Base-by-base conservation (phyloP, 257 asterid species). In the Schizonepeta tenuifolia region DNA sequence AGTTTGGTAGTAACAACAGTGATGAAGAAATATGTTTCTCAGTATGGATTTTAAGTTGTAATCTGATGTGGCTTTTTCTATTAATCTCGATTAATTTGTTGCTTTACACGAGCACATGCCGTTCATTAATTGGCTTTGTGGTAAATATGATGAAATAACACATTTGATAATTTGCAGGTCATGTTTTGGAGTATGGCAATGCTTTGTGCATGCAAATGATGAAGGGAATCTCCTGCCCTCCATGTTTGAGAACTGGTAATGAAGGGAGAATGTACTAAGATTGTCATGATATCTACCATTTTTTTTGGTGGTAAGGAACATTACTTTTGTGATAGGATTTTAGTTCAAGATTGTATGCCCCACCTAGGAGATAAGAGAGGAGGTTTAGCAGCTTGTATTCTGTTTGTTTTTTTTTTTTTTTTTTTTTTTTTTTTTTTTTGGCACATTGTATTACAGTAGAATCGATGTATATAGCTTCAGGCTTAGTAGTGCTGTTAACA, bases 241-340 rank as follows among this genome's bases (percentile, higher is more conserved):
- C 9, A 7, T 61, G 1, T 35, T 60, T 3, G 15, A 33, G 33
- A 60, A 33, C n/a, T 10, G 3, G 66, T 17, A 21, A 36, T 11
- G 49, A 54, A 31, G 73, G 67, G 56, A 70, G 79, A 81, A 74
- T 78, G 80, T 75, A 77, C 77, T 69, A 50, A 65, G 56, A 17
- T 75, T 72, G 68, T 15, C 54, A 40, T 62, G 79, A 36, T 43
- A 75, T 53, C 70, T 36, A 17, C 79, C 71, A 44, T 12, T 73
- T 24, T 73, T 24, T 69, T 65, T 55, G 78, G 67, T 53, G 72
- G 71, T 43, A 13, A 47, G 71, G 36, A 66, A 61, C 24, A 8
- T 8, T 22, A 51, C 50, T 66, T 38, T 38, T 75, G 75, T 67
- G 72, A 13, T 79, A 79, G 83, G 74, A 17, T 26, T 65, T 73